These are phyloP conservation scores for Hypoxylon sp. DNA, from an alignment of 2,329 filamentous ascomycete genomes.

Conservation along the genomic window DNA sequence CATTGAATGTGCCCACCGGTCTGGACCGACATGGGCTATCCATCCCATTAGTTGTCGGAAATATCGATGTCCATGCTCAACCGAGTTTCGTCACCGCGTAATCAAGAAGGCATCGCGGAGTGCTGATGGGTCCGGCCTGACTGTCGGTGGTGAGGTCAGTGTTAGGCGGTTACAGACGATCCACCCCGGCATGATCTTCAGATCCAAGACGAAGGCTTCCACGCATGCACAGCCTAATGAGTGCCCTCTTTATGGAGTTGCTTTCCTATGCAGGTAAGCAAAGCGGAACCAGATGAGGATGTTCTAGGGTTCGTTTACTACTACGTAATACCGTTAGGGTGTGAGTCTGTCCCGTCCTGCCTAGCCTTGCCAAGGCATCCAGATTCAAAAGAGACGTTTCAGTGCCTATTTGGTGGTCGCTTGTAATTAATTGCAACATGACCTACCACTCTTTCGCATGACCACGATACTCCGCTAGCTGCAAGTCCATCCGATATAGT, in stretches of 20 bases:
- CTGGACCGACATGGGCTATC: constrained; percentile 16
- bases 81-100: constrained; percentile 25
- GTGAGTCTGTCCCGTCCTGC: constrained; percentile 39
- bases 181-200: constrained; percentile 40
- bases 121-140: constrained; percentile 21
- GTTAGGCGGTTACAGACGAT: constrained; percentile 16
- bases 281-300: constrained; percentile 35
- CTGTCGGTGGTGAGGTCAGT: constrained; percentile 31
- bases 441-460: constrained; percentile 40
- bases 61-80: constrained; percentile 17
- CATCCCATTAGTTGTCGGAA: constrained; percentile 26
- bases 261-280: constrained; percentile 35
- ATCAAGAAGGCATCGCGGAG: constrained; percentile 27
- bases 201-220: constrained; percentile 36
- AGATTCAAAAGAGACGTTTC: constrained; percentile 44
- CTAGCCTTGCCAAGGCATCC: constrained; percentile 41
- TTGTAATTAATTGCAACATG: constrained; percentile 35
- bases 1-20: constrained; percentile 23
- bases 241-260: constrained; percentile 21
- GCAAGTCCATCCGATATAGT: constrained; percentile 31
- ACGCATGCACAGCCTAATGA: constrained; percentile 31
- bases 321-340: constrained; percentile 34
- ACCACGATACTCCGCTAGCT: constrained; percentile 26
- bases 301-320: constrained; percentile 33
- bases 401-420: constrained; percentile 34